phyloP scores from a whole-genome alignment of 1,139 yeast species.

The Protomyces macrosporus region DNA sequence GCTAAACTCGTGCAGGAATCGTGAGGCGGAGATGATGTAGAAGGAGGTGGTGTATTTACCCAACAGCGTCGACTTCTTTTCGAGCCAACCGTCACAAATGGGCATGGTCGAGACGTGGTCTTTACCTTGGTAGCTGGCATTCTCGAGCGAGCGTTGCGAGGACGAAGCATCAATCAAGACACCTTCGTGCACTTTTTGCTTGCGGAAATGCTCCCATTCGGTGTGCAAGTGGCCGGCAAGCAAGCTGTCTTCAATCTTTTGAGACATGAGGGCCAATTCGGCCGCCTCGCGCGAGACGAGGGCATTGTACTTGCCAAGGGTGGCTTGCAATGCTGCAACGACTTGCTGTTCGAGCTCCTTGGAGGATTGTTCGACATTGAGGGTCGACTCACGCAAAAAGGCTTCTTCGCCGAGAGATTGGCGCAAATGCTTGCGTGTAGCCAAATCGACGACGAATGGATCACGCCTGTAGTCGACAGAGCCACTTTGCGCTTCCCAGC shows the following conservation, averaged over 20 bases:
- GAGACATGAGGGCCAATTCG: constrained; percentile 49
- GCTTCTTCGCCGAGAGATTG: constrained; percentile 78
- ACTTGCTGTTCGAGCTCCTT: constrained; percentile 84
- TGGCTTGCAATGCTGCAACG: constrained; percentile 76
- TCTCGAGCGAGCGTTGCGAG: constrained; percentile 62
- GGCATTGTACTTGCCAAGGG: constrained; percentile 65
- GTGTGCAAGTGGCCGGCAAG: constrained; percentile 68
- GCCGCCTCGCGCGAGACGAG: constrained; percentile 64
- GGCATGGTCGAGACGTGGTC: constrained; percentile 65
- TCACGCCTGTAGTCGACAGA: constrained; percentile 52
- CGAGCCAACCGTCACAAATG: constrained; percentile 74
- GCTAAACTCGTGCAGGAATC: constrained; percentile 82
- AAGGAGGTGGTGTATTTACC: constrained; percentile 85
- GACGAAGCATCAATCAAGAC: constrained; percentile 65
- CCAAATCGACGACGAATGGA: constrained; percentile 71
- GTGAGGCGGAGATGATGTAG: constrained; percentile 81
- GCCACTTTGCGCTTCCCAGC: constrained; percentile 37
- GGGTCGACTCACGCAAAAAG: constrained; percentile 78
- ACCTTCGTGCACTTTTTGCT: constrained; percentile 50
- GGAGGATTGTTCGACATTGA: constrained; percentile 81
- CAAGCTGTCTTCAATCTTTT: constrained; percentile 49
- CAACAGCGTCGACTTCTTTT: constrained; percentile 82
- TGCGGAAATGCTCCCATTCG: constrained; percentile 85
- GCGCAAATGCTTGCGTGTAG: constrained; percentile 69
- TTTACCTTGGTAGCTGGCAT: constrained; percentile 61